phyloP scores from a whole-genome alignment of 768 basidiomycete genomes.

The Rhodotorula diobovata region DNA sequence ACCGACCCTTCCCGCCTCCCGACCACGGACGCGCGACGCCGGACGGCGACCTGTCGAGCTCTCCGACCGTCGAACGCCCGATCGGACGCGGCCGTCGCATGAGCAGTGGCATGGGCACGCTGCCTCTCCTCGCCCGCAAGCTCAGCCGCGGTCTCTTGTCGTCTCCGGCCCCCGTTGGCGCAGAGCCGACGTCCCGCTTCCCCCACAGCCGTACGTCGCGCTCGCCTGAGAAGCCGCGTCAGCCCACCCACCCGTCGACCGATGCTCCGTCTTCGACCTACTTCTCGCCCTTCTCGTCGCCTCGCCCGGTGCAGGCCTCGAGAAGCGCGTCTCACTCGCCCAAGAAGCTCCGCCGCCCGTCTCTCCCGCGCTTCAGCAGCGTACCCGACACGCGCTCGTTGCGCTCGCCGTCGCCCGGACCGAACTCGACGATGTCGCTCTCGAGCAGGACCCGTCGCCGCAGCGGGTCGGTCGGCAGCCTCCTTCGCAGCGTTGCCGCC shows the following conservation, averaged over 20 bases:
- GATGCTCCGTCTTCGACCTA: neutral
- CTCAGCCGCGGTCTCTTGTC: neutral
- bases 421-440: neutral
- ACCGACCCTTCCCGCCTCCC: neutral
- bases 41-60: neutral
- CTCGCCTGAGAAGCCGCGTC: neutral
- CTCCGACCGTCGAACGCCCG: neutral
- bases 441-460: neutral
- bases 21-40: neutral
- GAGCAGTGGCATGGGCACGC: neutral
- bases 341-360: neutral
- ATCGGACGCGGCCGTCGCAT: neutral
- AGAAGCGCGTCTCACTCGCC: neutral
- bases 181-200: neutral
- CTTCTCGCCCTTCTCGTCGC: neutral
- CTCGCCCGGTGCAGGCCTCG: neutral
- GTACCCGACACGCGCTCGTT: neutral
- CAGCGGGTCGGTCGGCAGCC: constrained; percentile 9
- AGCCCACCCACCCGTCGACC: neutral
- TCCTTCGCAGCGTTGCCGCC: constrained; percentile 1
- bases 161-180: neutral
- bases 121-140: neutral
- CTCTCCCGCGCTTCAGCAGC: neutral
- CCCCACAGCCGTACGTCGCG: neutral
- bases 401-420: neutral